Evolutionary conservation across 148 eudicot species (phyloP).

Genomic region (Rhododendron molle): DNA sequence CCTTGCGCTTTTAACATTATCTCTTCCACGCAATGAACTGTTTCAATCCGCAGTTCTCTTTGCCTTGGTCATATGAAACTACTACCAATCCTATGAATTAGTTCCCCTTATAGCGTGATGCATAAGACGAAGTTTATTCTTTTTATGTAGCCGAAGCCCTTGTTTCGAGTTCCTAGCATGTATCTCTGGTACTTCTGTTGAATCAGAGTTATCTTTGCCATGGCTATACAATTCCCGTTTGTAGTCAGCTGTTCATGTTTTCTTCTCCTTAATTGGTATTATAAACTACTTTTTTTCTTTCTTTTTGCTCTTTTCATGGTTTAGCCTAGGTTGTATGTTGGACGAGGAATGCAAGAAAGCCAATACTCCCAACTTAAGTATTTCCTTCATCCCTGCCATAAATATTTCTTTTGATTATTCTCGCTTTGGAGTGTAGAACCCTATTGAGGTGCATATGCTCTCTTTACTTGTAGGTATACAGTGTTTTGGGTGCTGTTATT

Average conservation of each 20-base stretch:
- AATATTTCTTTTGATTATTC: constrained; percentile 8
- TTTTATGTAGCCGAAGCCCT: not conserved
- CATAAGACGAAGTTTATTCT: not conserved
- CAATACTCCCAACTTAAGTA: constrained; percentile 81
- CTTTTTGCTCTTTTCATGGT: constrained; percentile 20
- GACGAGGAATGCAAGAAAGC: constrained; percentile 97
- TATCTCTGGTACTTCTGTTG: not conserved
- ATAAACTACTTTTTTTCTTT: not conserved
- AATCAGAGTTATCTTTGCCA: not conserved
- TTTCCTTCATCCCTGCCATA: constrained; percentile 15
- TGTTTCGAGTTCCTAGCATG: constrained; percentile 8
- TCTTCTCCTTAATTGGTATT: constrained; percentile 6
- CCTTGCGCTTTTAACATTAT: not conserved
- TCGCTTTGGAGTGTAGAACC: not conserved
- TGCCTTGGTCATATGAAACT: not conserved
- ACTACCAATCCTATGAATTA: not conserved
- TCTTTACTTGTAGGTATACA: constrained; percentile 53
- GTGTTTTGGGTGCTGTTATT: constrained; percentile 84
- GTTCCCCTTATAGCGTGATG: not conserved
- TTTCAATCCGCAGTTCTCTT: not conserved
- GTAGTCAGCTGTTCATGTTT: not conserved
- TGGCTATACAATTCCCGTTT: not conserved
- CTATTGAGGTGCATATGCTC: constrained; percentile 5
- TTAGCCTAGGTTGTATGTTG: constrained; percentile 82
- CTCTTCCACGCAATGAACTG: not conserved